phyloP scores from a whole-genome alignment of 208 protist genomes.

The Leishmania arabica region DNA sequence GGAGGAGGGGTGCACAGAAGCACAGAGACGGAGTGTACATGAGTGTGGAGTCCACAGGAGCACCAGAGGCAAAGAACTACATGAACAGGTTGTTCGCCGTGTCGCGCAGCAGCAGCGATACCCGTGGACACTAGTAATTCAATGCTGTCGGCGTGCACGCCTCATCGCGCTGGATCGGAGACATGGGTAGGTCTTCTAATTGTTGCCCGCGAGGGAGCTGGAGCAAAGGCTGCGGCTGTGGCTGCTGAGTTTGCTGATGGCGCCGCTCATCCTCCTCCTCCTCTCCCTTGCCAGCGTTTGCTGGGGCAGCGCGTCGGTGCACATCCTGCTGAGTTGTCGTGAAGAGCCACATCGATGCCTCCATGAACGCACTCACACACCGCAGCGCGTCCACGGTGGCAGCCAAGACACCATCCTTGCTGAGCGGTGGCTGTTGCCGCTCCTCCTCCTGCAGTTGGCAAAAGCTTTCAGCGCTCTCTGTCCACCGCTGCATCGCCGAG shows the following conservation, averaged over 20 bases:
- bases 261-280: constrained; percentile 16
- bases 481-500: constrained; percentile 35
- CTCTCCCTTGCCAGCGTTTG: neutral
- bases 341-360: constrained; percentile 31
- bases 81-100: neutral
- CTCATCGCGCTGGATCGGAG: constrained; percentile 24
- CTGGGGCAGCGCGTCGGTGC: neutral
- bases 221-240: neutral
- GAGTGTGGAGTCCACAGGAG: neutral
- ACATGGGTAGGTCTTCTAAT: constrained; percentile 18
- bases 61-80: neutral
- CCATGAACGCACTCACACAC: constrained; percentile 32
- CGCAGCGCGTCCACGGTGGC: constrained; percentile 19
- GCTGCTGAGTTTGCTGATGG: constrained; percentile 1
- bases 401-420: neutral
- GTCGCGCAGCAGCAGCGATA: neutral
- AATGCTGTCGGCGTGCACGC: constrained; percentile 39
- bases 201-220: constrained; percentile 1
- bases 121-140: constrained; percentile 11
- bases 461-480: constrained; percentile 16
- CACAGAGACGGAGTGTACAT: neutral
- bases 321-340: constrained; percentile 31
- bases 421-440: constrained; percentile 4
- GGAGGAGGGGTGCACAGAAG: neutral
- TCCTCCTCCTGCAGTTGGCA: neutral